These are phyloP conservation scores for Keithomyces neogunnii DNA, from an alignment of 2,329 filamentous ascomycete species.

Conservation along the genomic window DNA sequence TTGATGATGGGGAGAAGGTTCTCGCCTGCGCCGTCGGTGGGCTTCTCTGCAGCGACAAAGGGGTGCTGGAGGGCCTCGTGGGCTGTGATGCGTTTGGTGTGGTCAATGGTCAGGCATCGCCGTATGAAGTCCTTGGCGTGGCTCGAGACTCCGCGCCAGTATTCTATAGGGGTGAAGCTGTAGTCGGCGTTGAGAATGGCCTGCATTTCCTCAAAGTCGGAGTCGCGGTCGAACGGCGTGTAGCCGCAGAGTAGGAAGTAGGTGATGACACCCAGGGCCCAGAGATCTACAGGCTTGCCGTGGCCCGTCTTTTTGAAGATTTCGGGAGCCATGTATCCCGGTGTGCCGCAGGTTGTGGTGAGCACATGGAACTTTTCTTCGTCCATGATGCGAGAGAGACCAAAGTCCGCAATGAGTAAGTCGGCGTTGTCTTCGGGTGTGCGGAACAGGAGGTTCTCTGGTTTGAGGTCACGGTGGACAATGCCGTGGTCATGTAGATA, in stretches of 20 bases:
- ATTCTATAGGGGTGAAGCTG: constrained; percentile 86
- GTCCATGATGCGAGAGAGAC: constrained; percentile 94
- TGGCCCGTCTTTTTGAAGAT: constrained; percentile 99
- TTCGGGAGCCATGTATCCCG: constrained; percentile 98
- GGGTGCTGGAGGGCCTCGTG: constrained; percentile 66
- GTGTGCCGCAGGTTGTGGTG: constrained; percentile 95
- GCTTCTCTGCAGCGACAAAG: constrained; percentile 49
- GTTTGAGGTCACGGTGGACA: constrained; percentile 94
- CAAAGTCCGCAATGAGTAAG: constrained; percentile 94
- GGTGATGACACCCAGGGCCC: constrained; percentile 97
- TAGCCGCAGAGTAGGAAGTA: constrained; percentile 98
- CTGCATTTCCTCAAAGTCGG: constrained; percentile 98
- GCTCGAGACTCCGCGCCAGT: constrained; percentile 89
- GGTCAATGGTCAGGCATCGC: constrained; percentile 84
- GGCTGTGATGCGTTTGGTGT: constrained; percentile 78
- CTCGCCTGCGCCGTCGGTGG: constrained; percentile 40
- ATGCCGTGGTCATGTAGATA: constrained; percentile 98
- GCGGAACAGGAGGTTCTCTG: constrained; percentile 92
- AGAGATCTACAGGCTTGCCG: constrained; percentile 95
- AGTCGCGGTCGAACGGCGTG: constrained; percentile 95
- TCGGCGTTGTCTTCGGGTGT: constrained; percentile 98
- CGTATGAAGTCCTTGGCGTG: constrained; percentile 87
- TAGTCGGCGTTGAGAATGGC: constrained; percentile 96
- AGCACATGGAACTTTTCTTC: constrained; percentile 97
- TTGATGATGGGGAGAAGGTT: constrained; percentile 61